Evolutionary conservation across 441 rosid genomes (phyloP), one percentile per base, ranked within the genome.

Genomic region (Gossypium davidsonii): DNA sequence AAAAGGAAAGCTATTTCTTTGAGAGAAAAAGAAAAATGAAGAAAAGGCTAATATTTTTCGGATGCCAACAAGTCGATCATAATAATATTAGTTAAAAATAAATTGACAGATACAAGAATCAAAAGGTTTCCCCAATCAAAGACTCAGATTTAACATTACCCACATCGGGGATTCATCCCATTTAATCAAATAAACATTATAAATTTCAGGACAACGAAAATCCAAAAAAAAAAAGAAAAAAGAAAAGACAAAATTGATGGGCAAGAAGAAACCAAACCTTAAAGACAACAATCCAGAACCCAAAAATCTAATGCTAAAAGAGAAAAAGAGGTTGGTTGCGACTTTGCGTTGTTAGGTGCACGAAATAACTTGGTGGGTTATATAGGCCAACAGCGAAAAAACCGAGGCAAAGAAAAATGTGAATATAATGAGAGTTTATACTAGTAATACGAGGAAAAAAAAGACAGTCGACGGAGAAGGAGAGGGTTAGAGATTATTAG

Each of bases 381-480:
- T 67, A 79, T 76, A 79, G 76, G 74, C 70, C 49, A 9, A 5
- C 6, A 15, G 79, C 84, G 83, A 75, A 8, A 79, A 79, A 77
- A 79, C 55, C 82, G 75, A 81, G 79, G 73, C 51, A 62, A 34
- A 44, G 39, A 11, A 70, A 31, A 52, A 44, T 14, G 62, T n/a
- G 48, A 48, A 42, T 55, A 44, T 2, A 18, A 17, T 44, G 14
- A 18, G 58, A 58, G 74, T 74, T 73, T 73, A 72, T 67, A 52
- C n/a, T 28, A 31, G 7, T n/a, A 31, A 17, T 31, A 64, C 72
- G 15, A 76, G 73, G 70, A 2, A 3, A 15, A 6, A 23, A 3
- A 55, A 17, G 1, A 34, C 72, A 76, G 82, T 74, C 63, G 81
- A 73, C 83, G 83, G 81, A 78, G 78, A 73, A 73, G 87, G 72